Base-by-base conservation (phyloP, 2,329 filamentous ascomycete species). In the Fusarium heterosporum region DNA sequence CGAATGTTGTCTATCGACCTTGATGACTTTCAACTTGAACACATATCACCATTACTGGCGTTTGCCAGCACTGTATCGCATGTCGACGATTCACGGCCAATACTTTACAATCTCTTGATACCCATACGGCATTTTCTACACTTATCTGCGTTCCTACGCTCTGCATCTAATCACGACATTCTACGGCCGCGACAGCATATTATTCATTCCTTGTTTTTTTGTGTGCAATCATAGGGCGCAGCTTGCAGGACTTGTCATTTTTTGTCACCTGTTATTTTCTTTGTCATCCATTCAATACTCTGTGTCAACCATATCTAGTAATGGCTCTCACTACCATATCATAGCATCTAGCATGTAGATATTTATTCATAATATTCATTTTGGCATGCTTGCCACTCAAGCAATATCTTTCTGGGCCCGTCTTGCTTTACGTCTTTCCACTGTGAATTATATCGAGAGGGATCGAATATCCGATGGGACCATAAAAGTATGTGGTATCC, bases 1-100 rank as follows among this genome's bases (percentile, higher is more conserved):
- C 83, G 43, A 82, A 78, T 43, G 82, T 83, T 39, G 84, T 85
- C 34, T 86, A 85, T 73, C 79, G 80, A 53, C 81, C 83, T 41
- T 76, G 66, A 75, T 61, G 38, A 39, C 32, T 43, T 55, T 32
- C 22, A 43, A 48, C 29, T 22, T 56, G 34, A 53, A 46, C 38
- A 52, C 26, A 55, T 29, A 55, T 49, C 34, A 47, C 48, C 47
- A 50, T 55, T 46, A 36, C 30, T 28, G 29, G 41, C 26, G 51
- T 55, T 60, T 42, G 47, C 64, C 57, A 54, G 25, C 32, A 48
- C 45, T 43, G 47, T 50, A 64, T 59, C 50, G 48, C 57, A 53
- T 61, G 45, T 52, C 56, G 64, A 73, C 60, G 71, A 73, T 56
- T 73, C 60, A 73, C 71, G 71, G 66, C 66, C 69, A 43, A 73